These are phyloP conservation scores for Bruguiera parviflora DNA, from an alignment of 345 rosid species.

Conservation along the genomic window DNA sequence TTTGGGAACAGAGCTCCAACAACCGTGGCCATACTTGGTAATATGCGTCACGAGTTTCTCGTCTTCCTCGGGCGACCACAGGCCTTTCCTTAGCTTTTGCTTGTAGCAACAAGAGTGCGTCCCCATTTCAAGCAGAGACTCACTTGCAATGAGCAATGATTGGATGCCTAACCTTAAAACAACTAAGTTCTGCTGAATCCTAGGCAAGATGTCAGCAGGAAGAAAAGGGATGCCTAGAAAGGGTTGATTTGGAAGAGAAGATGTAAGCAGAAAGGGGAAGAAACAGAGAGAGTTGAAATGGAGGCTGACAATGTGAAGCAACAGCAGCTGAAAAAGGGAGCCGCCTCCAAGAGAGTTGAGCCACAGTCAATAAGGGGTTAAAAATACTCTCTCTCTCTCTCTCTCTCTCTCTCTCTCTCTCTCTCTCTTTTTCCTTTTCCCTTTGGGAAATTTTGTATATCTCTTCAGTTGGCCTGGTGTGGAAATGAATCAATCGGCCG, in stretches of 20 bases:
- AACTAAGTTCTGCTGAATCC: constrained; percentile 29
- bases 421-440: not conserved
- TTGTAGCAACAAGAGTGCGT: constrained; percentile 96
- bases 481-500: constrained; percentile 22
- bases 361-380: constrained; percentile 28
- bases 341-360: constrained; percentile 22
- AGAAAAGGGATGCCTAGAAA: constrained; percentile 12
- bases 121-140: constrained; percentile 54
- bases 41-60: constrained; percentile 86
- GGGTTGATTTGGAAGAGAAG: constrained; percentile 18
- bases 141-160: constrained; percentile 6
- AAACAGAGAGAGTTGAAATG: constrained; percentile 20
- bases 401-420: not conserved
- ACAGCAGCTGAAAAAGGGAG: constrained; percentile 34
- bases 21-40: constrained; percentile 89
- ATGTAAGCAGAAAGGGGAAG: constrained; percentile 6
- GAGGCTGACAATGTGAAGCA: constrained; percentile 45
- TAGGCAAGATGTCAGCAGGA: constrained; percentile 42
- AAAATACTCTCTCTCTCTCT: not conserved
- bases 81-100: constrained; percentile 97
- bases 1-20: constrained; percentile 99
- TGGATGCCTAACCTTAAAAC: constrained; percentile 20
- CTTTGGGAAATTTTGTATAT: not conserved
- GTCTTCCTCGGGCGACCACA: constrained; percentile 99
- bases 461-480: constrained; percentile 1